Conservation (phyloP, 257 asterid genomes). For the Nicotiana attenuata region DNA sequence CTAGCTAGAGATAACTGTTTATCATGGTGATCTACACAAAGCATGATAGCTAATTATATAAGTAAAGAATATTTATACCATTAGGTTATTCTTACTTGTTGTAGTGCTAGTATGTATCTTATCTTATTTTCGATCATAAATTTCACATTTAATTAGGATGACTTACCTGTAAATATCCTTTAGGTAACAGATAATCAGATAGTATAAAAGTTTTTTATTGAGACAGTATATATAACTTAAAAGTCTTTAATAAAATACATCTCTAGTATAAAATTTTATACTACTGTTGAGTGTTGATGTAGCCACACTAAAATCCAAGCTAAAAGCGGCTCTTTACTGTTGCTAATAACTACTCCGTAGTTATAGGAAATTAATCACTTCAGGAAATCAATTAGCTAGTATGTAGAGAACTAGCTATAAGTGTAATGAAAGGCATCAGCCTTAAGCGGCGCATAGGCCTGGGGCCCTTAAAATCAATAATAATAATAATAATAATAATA, state of each 20-base stretch:
- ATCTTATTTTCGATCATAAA: no score
- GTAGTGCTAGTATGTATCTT: no score
- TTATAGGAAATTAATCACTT: background rate
- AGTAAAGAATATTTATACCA: background rate
- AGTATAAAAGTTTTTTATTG: no score
- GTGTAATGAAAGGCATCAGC: background rate
- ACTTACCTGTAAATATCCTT: no score
- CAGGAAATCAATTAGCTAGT: background rate
- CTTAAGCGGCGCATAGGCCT: background rate
- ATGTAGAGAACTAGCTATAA: background rate
- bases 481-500: no score
- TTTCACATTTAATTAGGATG: no score
- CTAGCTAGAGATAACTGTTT: background rate
- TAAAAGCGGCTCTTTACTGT: background rate
- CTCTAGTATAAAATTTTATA: background rate
- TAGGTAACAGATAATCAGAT: no score
- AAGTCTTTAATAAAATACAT: background rate
- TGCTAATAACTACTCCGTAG: background rate
- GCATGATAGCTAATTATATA: background rate
- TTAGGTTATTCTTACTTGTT: no score
- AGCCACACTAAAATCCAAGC: background rate
- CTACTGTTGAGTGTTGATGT: background rate
- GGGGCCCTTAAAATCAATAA: no score
- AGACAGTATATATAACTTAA: no score
- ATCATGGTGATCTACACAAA: background rate